phyloP scores from a whole-genome alignment of 805 yeast genomes.

The Teunomyces gatunensis region DNA sequence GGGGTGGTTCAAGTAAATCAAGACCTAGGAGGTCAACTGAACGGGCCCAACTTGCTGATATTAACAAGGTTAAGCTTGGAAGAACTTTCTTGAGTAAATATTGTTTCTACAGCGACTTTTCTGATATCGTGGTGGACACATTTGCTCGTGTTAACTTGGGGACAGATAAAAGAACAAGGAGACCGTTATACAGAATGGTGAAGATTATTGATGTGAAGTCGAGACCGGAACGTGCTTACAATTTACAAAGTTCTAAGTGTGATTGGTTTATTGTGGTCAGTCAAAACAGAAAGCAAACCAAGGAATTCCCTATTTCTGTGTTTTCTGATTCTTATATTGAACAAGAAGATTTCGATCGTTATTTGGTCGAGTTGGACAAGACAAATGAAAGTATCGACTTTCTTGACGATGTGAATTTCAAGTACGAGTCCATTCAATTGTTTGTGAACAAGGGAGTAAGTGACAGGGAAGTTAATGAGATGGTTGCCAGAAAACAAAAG shows the following conservation, averaged over 20 bases:
- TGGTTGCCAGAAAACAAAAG: conserved; percentile 69
- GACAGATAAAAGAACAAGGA: conserved; percentile 55
- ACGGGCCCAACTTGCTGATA: conserved; percentile 56
- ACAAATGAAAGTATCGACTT: conserved; percentile 61
- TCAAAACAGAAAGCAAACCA: conserved; percentile 74
- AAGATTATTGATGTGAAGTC: conserved; percentile 64
- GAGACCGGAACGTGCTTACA: conserved; percentile 40
- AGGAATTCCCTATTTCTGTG: conserved; percentile 71
- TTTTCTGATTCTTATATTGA: conserved; percentile 78
- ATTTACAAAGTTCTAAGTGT: conserved; percentile 41
- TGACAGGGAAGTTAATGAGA: conserved; percentile 70
- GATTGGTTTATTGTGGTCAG: conserved; percentile 64
- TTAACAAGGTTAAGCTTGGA: conserved; percentile 74
- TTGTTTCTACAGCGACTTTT: conserved; percentile 81
- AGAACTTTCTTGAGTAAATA: conserved; percentile 71
- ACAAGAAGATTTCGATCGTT: conserved; percentile 69
- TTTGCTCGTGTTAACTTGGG: conserved; percentile 86
- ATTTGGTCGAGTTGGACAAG: conserved; percentile 57
- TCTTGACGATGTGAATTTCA: conserved; percentile 59
- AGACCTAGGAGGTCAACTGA: conserved; percentile 35
- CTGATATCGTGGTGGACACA: conserved; percentile 64
- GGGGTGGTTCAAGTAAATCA: conserved; percentile 44
- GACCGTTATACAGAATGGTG: conserved; percentile 77
- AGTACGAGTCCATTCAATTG: conserved; percentile 56
- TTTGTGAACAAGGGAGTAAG: conserved; percentile 69